Conservation (phyloP, 1,284 basidiomycete genomes). For the Hymenochaete sp. region DNA sequence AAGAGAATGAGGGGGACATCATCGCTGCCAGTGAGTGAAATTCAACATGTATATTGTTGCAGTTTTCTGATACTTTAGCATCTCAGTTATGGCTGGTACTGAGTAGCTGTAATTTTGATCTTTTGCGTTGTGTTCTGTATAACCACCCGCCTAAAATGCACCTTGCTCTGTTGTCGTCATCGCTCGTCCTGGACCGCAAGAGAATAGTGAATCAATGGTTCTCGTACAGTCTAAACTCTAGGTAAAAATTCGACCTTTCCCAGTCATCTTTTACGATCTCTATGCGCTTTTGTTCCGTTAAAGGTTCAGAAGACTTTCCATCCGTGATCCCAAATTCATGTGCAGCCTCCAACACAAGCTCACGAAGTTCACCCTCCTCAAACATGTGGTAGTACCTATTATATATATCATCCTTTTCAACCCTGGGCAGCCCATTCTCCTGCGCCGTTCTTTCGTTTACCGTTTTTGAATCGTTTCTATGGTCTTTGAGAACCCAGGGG, state of each 20-base stretch:
- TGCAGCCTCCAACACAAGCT: slow-evolving; percentile 57
- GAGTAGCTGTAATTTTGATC: slow-evolving; percentile 18
- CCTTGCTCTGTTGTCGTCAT: background rate
- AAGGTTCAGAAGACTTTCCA: background rate
- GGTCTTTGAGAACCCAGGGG: slow-evolving; percentile 33
- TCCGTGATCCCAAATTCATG: slow-evolving; percentile 41
- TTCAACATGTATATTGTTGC: background rate
- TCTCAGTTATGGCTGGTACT: slow-evolving; percentile 61
- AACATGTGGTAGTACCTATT: slow-evolving; percentile 95
- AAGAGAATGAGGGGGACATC: slow-evolving; percentile 83
- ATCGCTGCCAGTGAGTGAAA: slow-evolving; percentile 84
- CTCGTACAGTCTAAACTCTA: slow-evolving; percentile 61
- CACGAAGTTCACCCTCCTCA: slow-evolving; percentile 62
- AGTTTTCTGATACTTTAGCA: slow-evolving; percentile 16
- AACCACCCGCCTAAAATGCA: slow-evolving; percentile 6
- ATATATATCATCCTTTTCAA: slow-evolving; percentile 35
- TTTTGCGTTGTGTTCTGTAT: slow-evolving; percentile 17
- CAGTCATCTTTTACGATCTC: slow-evolving; percentile 70
- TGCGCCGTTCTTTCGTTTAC: slow-evolving; percentile 16
- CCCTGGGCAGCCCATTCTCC: slow-evolving; percentile 17
- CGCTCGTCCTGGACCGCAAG: background rate
- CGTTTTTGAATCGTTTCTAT: background rate
- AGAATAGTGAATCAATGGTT: slow-evolving; percentile 19
- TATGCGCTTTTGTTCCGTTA: slow-evolving; percentile 25
- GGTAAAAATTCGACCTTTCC: slow-evolving; percentile 80